Evolutionary conservation across 129 eudicot genomes (phyloP).

Genomic region (Erigeron canadensis): DNA sequence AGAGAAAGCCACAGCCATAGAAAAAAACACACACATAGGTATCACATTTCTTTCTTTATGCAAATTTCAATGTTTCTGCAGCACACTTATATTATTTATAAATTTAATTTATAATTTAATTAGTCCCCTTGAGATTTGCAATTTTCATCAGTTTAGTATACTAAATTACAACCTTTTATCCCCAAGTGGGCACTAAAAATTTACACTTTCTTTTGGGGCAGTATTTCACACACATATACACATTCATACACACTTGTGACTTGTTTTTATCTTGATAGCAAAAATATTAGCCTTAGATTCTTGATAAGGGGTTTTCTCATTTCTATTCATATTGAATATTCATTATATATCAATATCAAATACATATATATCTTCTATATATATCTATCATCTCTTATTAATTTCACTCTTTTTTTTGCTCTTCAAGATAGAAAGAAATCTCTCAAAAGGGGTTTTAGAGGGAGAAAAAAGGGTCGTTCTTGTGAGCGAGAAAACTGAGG

Average conservation of each 20-base stretch:
- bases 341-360: too few species aligned
- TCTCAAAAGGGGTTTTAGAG: conserved; percentile 8
- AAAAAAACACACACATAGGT: conserved; percentile 33
- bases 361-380: conserved; percentile 25
- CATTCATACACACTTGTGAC: background rate
- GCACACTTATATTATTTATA: conserved; percentile 23
- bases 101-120: background rate
- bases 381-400: conserved; percentile 30
- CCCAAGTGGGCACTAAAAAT: conserved; percentile 31
- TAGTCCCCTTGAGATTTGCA: background rate
- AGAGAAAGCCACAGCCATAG: conserved; percentile 16
- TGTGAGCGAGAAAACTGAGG: conserved; percentile 32
- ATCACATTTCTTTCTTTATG: conserved; percentile 32
- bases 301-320: conserved; percentile 39
- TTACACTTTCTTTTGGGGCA: background rate
- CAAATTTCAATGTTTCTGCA: conserved; percentile 26
- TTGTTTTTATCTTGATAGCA: conserved; percentile 33
- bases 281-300: conserved; percentile 43
- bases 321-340: conserved; percentile 18
- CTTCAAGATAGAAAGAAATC: conserved; percentile 15
- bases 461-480: conserved; percentile 29
- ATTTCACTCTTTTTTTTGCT: conserved; percentile 30
- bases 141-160: background rate
- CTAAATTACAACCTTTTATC: background rate
- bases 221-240: conserved; percentile 14